Evolutionary conservation across 345 rosid genomes (phyloP).

Genomic region (Syzygium jambos): DNA sequence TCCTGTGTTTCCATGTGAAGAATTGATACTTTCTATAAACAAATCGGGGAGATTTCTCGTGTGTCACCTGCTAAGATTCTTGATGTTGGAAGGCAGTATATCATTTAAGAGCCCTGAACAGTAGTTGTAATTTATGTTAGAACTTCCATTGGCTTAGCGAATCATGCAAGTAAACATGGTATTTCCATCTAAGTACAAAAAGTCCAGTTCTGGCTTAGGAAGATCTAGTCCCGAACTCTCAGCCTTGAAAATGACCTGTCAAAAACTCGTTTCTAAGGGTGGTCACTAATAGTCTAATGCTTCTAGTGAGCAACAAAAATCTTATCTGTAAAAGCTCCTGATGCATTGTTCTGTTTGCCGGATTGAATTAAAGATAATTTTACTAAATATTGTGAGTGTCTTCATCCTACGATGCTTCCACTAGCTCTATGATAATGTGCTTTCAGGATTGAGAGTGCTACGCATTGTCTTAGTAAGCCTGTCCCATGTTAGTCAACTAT

Average conservation of each 20-base stretch:
- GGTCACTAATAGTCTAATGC: not conserved
- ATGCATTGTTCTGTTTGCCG: not conserved
- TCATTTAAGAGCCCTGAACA: not conserved
- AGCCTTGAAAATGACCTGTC: not conserved
- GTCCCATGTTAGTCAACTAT: not conserved
- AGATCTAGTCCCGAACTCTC: not conserved
- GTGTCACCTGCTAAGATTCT: not conserved
- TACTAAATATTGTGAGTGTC: not conserved
- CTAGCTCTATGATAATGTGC: not conserved
- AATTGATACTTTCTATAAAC: not conserved
- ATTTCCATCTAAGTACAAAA: not conserved
- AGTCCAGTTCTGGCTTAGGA: not conserved
- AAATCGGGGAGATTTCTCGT: not conserved
- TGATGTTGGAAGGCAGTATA: not conserved
- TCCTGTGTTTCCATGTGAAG: not conserved
- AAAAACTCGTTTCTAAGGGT: not conserved
- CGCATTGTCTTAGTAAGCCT: not conserved
- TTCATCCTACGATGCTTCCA: not conserved
- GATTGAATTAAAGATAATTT: not conserved
- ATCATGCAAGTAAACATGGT: not conserved
- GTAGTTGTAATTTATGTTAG: not conserved
- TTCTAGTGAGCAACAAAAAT: not conserved
- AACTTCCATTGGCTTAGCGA: not conserved
- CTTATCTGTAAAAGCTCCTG: not conserved
- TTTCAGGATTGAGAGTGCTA: not conserved